These are phyloP conservation scores for Podosphaera aphanis DNA, from an alignment of 2,329 filamentous ascomycete species.

Conservation along the genomic window DNA sequence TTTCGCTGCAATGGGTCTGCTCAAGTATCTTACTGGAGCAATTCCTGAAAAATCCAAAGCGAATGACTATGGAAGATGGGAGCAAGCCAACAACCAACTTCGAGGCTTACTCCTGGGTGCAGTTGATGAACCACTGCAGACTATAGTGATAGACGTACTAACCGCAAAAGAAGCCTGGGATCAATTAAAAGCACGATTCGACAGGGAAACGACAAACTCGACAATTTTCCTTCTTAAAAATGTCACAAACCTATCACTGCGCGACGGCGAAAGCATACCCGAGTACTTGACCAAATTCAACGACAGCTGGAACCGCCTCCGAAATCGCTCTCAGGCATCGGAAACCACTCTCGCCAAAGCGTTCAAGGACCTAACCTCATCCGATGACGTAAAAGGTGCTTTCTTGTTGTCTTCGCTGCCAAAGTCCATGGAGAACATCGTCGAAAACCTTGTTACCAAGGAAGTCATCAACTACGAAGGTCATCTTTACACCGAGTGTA, in stretches of 20 bases:
- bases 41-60: no score
- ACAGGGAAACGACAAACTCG: not conserved
- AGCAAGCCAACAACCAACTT: no score
- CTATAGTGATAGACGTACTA: no score
- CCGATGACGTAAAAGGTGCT: not conserved
- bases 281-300: not conserved
- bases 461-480: not conserved
- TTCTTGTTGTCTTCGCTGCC: not conserved
- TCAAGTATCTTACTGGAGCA: no score
- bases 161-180: not conserved
- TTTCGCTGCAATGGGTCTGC: no score
- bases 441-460: not conserved
- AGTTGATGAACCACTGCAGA: no score
- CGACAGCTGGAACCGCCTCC: not conserved
- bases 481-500: not conserved
- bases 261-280: not conserved
- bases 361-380: not conserved
- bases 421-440: not conserved
- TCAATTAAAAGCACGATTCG: not conserved
- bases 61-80: no score
- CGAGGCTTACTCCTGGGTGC: no score
- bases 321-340: not conserved
- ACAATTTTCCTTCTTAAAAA: not conserved
- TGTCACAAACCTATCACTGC: not conserved
- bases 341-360: not conserved